Conservation (phyloP, 352 stramenopile genomes). For the Hyphochytrium catenoides region DNA sequence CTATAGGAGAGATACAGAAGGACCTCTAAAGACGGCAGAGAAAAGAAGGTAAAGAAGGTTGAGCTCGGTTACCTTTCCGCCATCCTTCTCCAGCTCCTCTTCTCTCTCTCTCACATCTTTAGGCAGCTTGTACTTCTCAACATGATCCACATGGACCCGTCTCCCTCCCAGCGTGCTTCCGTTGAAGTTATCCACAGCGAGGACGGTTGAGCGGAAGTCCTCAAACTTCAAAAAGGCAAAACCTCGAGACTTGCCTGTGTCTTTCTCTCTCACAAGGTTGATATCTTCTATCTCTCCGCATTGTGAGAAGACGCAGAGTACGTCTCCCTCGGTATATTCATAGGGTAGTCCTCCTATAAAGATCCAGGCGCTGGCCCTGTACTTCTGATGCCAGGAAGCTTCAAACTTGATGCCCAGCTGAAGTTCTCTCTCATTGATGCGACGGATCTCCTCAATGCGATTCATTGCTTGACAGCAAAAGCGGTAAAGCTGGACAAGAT, state of each 20-base stretch:
- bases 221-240: constrained; percentile 95
- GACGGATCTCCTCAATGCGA: constrained; percentile 48
- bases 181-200: constrained; percentile 95
- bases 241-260: constrained; percentile 83
- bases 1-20: no score
- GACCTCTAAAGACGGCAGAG: no score
- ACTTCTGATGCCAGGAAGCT: constrained; percentile 51
- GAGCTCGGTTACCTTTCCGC: no score
- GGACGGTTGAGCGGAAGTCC: constrained; percentile 79
- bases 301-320: constrained; percentile 70
- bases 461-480: constrained; percentile 28
- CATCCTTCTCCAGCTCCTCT: constrained; percentile 20
- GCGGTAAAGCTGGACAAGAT: no score
- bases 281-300: constrained; percentile 82
- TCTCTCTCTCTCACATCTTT: constrained; percentile 62
- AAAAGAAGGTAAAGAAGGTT: no score
- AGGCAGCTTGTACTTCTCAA: constrained; percentile 89
- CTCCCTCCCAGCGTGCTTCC: constrained; percentile 65
- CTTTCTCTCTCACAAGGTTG: constrained; percentile 82
- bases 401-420: constrained; percentile 33
- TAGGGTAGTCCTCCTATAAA: constrained; percentile 78
- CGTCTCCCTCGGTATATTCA: constrained; percentile 82
- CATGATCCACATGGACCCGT: constrained; percentile 85
- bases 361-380: constrained; percentile 85
- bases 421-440: constrained; percentile 50